phyloP scores from a whole-genome alignment of 768 basidiomycete species.

The Rossbeevera mucosa region DNA sequence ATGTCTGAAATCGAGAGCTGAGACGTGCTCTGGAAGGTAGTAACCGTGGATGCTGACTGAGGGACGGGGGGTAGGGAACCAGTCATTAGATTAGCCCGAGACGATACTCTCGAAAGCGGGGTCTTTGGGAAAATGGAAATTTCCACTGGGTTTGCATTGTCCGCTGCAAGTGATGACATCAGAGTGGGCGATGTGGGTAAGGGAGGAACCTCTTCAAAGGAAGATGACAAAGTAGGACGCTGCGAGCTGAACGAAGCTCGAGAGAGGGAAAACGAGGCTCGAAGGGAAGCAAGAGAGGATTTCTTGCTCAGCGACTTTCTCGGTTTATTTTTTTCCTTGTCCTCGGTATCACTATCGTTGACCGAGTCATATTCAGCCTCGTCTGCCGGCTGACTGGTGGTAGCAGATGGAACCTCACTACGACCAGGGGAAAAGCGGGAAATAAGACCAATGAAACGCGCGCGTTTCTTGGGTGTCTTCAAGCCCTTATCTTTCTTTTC shows the following conservation, averaged over 20 bases:
- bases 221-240: conserved; percentile 15
- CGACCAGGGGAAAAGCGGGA: conserved; percentile 30
- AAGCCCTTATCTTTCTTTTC: conserved; percentile 19
- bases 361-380: conserved; percentile 20
- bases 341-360: conserved; percentile 22
- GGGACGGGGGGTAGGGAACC: conserved; percentile 25
- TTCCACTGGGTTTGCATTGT: neutral
- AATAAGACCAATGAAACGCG: conserved; percentile 31
- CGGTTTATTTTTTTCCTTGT: conserved; percentile 11
- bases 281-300: conserved; percentile 28
- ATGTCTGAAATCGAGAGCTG: conserved; percentile 18
- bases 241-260: conserved; percentile 27
- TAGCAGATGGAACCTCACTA: conserved; percentile 11
- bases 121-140: neutral
- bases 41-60: conserved; percentile 26
- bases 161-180: neutral
- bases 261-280: conserved; percentile 29
- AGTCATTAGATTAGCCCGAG: conserved; percentile 12
- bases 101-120: conserved; percentile 22
- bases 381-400: neutral
- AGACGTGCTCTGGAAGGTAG: conserved; percentile 21
- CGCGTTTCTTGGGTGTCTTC: conserved; percentile 29
- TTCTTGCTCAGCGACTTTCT: conserved; percentile 27
- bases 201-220: conserved; percentile 24
- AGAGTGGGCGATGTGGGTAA: conserved; percentile 25